phyloP scores from a whole-genome alignment of 2,329 filamentous ascomycete species.

The Apiospora marii region DNA sequence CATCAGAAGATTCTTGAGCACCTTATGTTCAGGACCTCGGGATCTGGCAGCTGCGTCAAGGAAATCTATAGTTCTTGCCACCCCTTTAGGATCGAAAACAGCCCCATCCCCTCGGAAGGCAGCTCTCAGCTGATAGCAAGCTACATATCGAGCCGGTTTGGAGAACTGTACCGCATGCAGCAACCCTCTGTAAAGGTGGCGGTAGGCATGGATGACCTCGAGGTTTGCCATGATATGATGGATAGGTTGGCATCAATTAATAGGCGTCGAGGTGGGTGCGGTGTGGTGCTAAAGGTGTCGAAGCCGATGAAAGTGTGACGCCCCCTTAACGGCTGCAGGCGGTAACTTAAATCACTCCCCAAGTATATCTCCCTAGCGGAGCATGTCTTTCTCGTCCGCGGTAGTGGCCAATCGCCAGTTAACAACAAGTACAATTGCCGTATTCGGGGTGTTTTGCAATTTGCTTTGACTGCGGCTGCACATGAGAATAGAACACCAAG shows the following conservation, averaged over 20 bases:
- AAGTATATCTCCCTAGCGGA: not conserved
- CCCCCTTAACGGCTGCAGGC: no score
- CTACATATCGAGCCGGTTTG: conserved; percentile 69
- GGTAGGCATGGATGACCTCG: conserved; percentile 70
- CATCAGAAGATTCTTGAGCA: conserved; percentile 73
- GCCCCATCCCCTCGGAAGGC: conserved; percentile 63
- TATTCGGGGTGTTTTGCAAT: not conserved
- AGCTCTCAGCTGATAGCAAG: conserved; percentile 64
- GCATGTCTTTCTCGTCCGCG: not conserved
- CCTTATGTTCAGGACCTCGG: conserved; percentile 73
- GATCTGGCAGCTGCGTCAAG: conserved; percentile 69
- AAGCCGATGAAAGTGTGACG: not conserved
- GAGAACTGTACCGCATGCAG: conserved; percentile 78
- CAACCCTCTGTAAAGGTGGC: conserved; percentile 70
- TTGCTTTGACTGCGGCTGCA: not conserved
- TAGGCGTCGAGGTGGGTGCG: not conserved
- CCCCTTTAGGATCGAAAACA: conserved; percentile 56
- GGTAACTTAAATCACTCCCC: not conserved
- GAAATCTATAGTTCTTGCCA: conserved; percentile 75
- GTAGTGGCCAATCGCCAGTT: not conserved
- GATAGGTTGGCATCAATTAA: not conserved
- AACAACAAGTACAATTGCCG: not conserved
- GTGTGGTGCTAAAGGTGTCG: not conserved
- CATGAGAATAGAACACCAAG: not conserved
- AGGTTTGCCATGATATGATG: conserved; percentile 44